A percentile compares a stretch with the other conserved stretches of the same genome.
These are phyloP conservation scores for Paracamarosporium sp. DNA, from an alignment of 2,329 filamentous ascomycete species.

Conservation along the genomic window DNA sequence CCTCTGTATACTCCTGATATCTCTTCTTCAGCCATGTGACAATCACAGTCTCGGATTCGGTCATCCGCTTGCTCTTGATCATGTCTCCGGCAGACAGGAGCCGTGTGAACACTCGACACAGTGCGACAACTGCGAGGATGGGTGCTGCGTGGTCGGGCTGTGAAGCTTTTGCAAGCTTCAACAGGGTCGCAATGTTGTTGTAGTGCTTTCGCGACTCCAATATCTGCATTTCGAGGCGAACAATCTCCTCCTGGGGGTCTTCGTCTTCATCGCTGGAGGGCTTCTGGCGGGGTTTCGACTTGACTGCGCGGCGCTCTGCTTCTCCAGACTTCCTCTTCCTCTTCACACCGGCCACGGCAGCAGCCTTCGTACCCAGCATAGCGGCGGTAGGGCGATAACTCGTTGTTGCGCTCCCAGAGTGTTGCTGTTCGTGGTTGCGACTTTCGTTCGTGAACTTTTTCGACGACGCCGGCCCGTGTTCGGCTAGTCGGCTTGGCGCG, in stretches of 20 bases:
- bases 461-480: slow-evolving; percentile 31
- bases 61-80: slow-evolving; percentile 67
- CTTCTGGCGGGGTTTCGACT: slow-evolving; percentile 44
- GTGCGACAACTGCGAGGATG: slow-evolving; percentile 75
- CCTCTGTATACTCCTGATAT: slow-evolving; percentile 72
- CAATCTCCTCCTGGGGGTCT: slow-evolving; percentile 69
- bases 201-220: slow-evolving; percentile 87
- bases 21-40: slow-evolving; percentile 79
- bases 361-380: slow-evolving; percentile 46
- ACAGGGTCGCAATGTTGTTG: slow-evolving; percentile 82
- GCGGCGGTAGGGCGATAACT: not conserved
- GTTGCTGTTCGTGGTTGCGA: not conserved
- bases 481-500: slow-evolving; percentile 33
- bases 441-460: slow-evolving; percentile 10
- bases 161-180: slow-evolving; percentile 62
- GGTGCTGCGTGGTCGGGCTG: slow-evolving; percentile 62
- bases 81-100: slow-evolving; percentile 78
- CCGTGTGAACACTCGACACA: slow-evolving; percentile 86
- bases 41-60: slow-evolving; percentile 77
- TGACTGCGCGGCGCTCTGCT: slow-evolving; percentile 46
- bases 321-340: slow-evolving; percentile 49
- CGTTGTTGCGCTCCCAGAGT: not conserved
- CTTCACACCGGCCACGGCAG: slow-evolving; percentile 46
- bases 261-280: slow-evolving; percentile 36
- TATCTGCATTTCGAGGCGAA: slow-evolving; percentile 80